Base-by-base conservation (phyloP, 2,329 filamentous ascomycete genomes). In the Claviceps sp. region DNA sequence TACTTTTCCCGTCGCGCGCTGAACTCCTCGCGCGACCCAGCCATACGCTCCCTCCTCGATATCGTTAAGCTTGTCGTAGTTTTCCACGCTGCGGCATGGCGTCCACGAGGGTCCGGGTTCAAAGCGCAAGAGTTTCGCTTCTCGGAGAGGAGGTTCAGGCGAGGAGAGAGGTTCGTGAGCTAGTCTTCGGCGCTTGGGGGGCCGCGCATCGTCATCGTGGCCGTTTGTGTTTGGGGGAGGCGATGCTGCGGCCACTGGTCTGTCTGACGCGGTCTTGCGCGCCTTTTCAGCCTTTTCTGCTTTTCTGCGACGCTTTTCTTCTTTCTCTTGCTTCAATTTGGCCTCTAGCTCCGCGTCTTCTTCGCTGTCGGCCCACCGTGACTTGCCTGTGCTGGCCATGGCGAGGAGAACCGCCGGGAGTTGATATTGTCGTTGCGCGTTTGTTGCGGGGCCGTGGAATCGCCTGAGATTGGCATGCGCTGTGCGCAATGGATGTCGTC, bases 41-140 rank as follows among this genome's bases (percentile, higher is more conserved):
- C 93, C 93, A 67, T 98, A 98, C 8, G 89, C 89, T 38, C 93
- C 93, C 71, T 98, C 93, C 68, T 97, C 93, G 61, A 98, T 98
- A 64, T 93, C 86, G 67, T 98, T 98, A 52, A 98, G 75, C 59
- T 87, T 86, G 61, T 96, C 87, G 69, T 90, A 98, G 62, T 88
- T 84, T 62, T 91, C 85, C 26, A 95, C 85, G 64, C 86, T 86
- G 54, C 86, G 77, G 62, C 85, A 86, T 52, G 71, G 74, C 49
- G 79, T 77, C 81, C 89, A 95, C 58, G 72, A 67, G 9, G 78
- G 77, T 14, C 75, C 73, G 13, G 49, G 9, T 9, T 85, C 77
- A 62, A 94, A 90, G 11, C 85, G 81, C 43, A 96, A 68, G 2
- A 95, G 72, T 56, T 76, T 80, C 1, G 78, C 67, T 34, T 34